Conservation (phyloP, 2,329 filamentous ascomycete species). For the Zymoseptoria crescenta region DNA sequence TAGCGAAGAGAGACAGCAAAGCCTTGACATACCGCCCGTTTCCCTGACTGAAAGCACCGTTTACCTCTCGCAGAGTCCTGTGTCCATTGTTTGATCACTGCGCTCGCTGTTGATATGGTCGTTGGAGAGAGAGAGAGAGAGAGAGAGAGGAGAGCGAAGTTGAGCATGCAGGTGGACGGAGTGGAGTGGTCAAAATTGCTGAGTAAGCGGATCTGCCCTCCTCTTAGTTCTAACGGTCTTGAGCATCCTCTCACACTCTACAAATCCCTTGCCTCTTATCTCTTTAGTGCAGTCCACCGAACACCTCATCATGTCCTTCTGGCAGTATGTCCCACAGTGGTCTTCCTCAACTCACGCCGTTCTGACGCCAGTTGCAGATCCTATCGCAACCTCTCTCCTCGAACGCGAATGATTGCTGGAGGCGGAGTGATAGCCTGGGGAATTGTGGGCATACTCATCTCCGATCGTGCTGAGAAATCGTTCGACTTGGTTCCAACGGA, state of each 20-base stretch:
- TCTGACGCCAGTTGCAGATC: constrained; percentile 23
- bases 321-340: constrained; percentile 9
- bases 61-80: too few species aligned
- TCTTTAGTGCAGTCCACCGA: too few species aligned
- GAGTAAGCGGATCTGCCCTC: too few species aligned
- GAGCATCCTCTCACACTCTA: background rate
- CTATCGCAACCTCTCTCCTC: constrained; percentile 64
- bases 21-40: background rate
- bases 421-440: constrained; percentile 71
- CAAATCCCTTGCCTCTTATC: too few species aligned
- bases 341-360: background rate
- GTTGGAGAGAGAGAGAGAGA: too few species aligned
- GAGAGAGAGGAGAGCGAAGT: too few species aligned
- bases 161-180: too few species aligned
- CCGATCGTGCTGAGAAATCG: constrained; percentile 64
- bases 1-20: background rate
- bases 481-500: constrained; percentile 66
- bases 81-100: too few species aligned
- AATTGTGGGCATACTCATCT: constrained; percentile 60
- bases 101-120: too few species aligned
- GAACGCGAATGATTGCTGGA: constrained; percentile 64
- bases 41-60: too few species aligned
- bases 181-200: too few species aligned
- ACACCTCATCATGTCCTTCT: constrained; percentile 16
- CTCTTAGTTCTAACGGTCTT: too few species aligned